phyloP scores from a whole-genome alignment of 176 grass and related monocot genomes.

The Cenchrus purpureus region DNA sequence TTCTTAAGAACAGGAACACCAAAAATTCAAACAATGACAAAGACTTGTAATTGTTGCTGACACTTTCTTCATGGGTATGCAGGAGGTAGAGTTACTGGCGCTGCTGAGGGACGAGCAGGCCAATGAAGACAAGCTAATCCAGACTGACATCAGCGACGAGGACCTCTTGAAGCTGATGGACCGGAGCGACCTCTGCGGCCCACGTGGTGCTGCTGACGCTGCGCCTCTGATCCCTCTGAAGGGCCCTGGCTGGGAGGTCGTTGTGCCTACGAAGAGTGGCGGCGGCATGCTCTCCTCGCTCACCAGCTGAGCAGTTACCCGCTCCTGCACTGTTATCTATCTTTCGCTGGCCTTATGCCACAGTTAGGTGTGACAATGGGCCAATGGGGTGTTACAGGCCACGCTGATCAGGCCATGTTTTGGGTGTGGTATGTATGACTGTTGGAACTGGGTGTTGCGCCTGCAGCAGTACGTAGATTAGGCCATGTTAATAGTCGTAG shows the following conservation, averaged over 20 bases:
- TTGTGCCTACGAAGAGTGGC: conserved; percentile 69
- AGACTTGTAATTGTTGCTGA: not conserved
- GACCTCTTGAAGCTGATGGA: conserved; percentile 70
- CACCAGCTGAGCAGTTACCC: conserved; percentile 52
- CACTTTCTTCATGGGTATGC: not conserved
- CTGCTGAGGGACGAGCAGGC: conserved; percentile 74
- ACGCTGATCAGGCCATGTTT: conserved; percentile 1
- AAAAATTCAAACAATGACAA: not conserved
- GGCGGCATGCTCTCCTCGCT: conserved; percentile 74
- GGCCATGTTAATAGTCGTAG: not conserved
- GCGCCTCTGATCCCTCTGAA: conserved; percentile 47
- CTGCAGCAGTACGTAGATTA: not conserved
- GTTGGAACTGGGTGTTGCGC: conserved; percentile 37
- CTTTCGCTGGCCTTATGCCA: conserved; percentile 13
- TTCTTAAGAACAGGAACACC: not conserved
- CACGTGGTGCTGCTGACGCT: not conserved
- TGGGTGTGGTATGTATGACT: conserved; percentile 4
- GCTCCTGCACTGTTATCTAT: not conserved
- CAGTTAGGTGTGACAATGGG: not conserved
- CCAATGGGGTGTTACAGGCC: not conserved
- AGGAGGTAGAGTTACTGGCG: conserved; percentile 80
- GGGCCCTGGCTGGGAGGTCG: conserved; percentile 96
- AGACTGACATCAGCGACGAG: conserved; percentile 72
- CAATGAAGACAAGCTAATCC: conserved; percentile 80
- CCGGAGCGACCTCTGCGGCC: conserved; percentile 57